A percentile compares a stretch with the other conserved stretches of the same genome.
Conservation (phyloP, 345 rosid genomes). For the Ricinus communis region DNA sequence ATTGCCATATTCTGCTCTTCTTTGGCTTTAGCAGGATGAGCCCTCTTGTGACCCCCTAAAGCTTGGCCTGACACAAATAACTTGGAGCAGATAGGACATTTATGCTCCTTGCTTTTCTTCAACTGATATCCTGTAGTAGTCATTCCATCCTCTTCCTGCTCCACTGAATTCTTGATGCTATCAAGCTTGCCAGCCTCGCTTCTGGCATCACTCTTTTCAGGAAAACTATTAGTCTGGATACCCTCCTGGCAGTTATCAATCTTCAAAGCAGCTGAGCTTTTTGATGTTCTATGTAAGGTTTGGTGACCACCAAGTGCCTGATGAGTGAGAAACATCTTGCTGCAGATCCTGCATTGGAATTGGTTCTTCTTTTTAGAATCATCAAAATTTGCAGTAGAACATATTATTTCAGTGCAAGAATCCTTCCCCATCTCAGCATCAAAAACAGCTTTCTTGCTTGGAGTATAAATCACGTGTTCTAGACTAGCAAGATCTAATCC, state of each 20-base stretch:
- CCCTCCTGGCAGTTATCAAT: conserved; percentile 17
- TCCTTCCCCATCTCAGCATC: conserved; percentile 20
- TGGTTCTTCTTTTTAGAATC: conserved; percentile 17
- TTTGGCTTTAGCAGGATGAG: conserved; percentile 31
- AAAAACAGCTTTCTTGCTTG: conserved; percentile 18
- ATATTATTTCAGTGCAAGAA: conserved; percentile 1
- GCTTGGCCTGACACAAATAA: conserved; percentile 39
- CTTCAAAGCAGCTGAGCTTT: conserved; percentile 10
- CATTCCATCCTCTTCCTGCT: conserved; percentile 23
- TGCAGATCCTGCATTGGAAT: conserved; percentile 52
- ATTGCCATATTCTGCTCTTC: conserved; percentile 8
- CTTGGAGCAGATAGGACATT: conserved; percentile 42
- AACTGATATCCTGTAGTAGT: conserved; percentile 4
- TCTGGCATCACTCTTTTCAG: conserved; percentile 20
- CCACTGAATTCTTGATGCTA: conserved; percentile 14
- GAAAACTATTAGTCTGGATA: not conserved
- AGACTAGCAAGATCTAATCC: conserved; percentile 21
- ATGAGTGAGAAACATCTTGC: conserved; percentile 42
- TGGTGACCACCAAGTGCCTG: conserved; percentile 74
- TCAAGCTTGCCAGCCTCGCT: conserved; percentile 17
- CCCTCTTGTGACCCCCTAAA: conserved; percentile 38
- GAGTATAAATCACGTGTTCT: conserved; percentile 14
- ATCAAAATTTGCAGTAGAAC: conserved; percentile 13
- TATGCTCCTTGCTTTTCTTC: conserved; percentile 30
- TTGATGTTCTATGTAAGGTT: conserved; percentile 45